These are phyloP conservation scores for Shiraia bambusicola DNA, from an alignment of 2,329 filamentous ascomycete species.

Conservation along the genomic window DNA sequence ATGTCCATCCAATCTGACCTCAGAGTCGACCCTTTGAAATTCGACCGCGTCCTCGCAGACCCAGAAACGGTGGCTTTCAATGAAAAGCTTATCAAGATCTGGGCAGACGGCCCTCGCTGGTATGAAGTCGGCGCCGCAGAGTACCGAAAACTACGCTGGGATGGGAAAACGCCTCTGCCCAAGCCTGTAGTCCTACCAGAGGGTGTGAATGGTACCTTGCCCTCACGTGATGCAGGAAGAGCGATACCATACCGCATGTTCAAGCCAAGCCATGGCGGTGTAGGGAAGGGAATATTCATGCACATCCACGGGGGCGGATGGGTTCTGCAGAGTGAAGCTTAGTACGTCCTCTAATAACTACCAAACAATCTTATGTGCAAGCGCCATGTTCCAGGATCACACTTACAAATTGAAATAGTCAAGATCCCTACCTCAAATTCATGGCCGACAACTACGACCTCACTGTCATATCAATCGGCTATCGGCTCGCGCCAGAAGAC, in stretches of 20 bases:
- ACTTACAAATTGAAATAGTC: slow-evolving; percentile 31
- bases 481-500: slow-evolving; percentile 61
- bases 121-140: slow-evolving; percentile 57
- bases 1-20: slow-evolving; percentile 45
- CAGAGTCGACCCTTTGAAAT: slow-evolving; percentile 46
- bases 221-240: slow-evolving; percentile 55
- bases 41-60: slow-evolving; percentile 45
- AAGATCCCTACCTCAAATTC: slow-evolving; percentile 52
- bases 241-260: slow-evolving; percentile 57
- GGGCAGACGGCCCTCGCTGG: slow-evolving; percentile 51
- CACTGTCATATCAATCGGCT: slow-evolving; percentile 58
- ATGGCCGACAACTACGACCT: slow-evolving; percentile 54
- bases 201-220: slow-evolving; percentile 52
- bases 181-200: slow-evolving; percentile 49
- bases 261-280: slow-evolving; percentile 48
- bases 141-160: slow-evolving; percentile 57
- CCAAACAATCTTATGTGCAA: too few species aligned
- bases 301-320: slow-evolving; percentile 59
- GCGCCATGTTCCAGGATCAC: too few species aligned
- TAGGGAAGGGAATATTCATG: slow-evolving; percentile 51
- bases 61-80: slow-evolving; percentile 50
- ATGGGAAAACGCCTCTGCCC: slow-evolving; percentile 56
- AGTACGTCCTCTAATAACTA: slow-evolving; percentile 7
- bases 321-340: slow-evolving; percentile 46
- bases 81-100: slow-evolving; percentile 46